Percentiles rank a stretch among this genome's conserved stretches.
Evolutionary conservation across 1,139 yeast species (phyloP).

Genomic region (Blastobotrys proliferans): DNA sequence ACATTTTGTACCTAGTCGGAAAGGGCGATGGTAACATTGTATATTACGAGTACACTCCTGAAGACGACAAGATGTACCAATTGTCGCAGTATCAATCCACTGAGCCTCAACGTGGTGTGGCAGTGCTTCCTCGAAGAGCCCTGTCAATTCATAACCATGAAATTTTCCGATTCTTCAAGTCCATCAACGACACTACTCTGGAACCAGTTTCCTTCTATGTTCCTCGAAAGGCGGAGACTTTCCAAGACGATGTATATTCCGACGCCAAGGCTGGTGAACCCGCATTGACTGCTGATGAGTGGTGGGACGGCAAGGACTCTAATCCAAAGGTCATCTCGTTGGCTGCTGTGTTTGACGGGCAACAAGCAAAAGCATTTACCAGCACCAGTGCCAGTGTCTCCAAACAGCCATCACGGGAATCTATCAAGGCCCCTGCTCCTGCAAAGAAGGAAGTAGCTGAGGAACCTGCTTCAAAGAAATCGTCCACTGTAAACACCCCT

Average conservation of each 20-base stretch:
- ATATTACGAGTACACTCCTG: conserved; percentile 72
- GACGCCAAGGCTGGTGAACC: conserved; percentile 80
- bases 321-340: conserved; percentile 76
- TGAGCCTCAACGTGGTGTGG: conserved; percentile 95
- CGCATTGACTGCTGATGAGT: conserved; percentile 74
- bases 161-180: conserved; percentile 73
- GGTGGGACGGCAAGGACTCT: conserved; percentile 70
- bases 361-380: conserved; percentile 36
- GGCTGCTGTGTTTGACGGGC: conserved; percentile 74
- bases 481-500: conserved; percentile 23
- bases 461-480: conserved; percentile 38
- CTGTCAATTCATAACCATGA: conserved; percentile 82
- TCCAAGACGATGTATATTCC: conserved; percentile 90
- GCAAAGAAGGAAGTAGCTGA: conserved; percentile 1
- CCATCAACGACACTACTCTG: conserved; percentile 73
- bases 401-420: conserved; percentile 15
- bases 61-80: conserved; percentile 75
- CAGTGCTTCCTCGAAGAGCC: conserved; percentile 76
- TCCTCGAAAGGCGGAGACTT: conserved; percentile 89
- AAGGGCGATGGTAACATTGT: conserved; percentile 98
- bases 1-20: conserved; percentile 84
- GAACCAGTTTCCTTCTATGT: conserved; percentile 91
- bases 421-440: conserved; percentile 20
- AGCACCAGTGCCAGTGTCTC: conserved; percentile 1
- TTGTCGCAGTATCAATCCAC: conserved; percentile 82